phyloP scores from a whole-genome alignment of 768 basidiomycete species.

The Xanthoconium stramineum region DNA sequence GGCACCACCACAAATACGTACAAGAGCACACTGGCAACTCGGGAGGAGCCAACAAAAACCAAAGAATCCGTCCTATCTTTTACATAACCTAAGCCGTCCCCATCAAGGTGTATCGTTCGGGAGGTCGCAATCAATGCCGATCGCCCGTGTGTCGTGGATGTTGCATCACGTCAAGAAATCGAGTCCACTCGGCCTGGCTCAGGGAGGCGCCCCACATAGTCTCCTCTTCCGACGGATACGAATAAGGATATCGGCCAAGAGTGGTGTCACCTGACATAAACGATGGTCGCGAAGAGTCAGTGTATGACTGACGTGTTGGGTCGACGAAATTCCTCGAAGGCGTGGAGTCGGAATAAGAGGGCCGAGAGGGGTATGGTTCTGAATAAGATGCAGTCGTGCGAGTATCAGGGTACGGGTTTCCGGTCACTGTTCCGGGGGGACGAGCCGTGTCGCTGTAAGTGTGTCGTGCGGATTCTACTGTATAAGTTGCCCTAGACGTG shows the following conservation, averaged over 20 bases:
- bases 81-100: slow-evolving; percentile 24
- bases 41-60: slow-evolving; percentile 18
- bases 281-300: slow-evolving; percentile 27
- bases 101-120: slow-evolving; percentile 7
- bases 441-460: slow-evolving; percentile 22
- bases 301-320: slow-evolving; percentile 20
- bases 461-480: slow-evolving; percentile 21
- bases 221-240: slow-evolving; percentile 55
- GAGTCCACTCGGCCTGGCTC: slow-evolving; percentile 71
- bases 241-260: slow-evolving; percentile 26
- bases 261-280: slow-evolving; percentile 24
- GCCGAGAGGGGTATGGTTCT: slow-evolving; percentile 23
- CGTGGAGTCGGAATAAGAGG: slow-evolving; percentile 25
- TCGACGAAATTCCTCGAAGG: slow-evolving; percentile 25
- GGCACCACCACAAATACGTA: slow-evolving; percentile 27
- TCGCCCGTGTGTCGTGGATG: slow-evolving; percentile 35
- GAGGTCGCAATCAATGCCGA: slow-evolving; percentile 22
- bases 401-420: slow-evolving; percentile 30
- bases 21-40: slow-evolving; percentile 18
- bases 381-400: slow-evolving; percentile 22
- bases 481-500: slow-evolving; percentile 19
- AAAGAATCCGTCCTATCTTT: slow-evolving; percentile 24
- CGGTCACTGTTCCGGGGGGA: slow-evolving; percentile 12
- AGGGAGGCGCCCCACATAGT: slow-evolving; percentile 77
- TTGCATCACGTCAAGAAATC: slow-evolving; percentile 63